Evolutionary conservation across 768 basidiomycete genomes (phyloP).

Genomic region (Lactarius vividus): DNA sequence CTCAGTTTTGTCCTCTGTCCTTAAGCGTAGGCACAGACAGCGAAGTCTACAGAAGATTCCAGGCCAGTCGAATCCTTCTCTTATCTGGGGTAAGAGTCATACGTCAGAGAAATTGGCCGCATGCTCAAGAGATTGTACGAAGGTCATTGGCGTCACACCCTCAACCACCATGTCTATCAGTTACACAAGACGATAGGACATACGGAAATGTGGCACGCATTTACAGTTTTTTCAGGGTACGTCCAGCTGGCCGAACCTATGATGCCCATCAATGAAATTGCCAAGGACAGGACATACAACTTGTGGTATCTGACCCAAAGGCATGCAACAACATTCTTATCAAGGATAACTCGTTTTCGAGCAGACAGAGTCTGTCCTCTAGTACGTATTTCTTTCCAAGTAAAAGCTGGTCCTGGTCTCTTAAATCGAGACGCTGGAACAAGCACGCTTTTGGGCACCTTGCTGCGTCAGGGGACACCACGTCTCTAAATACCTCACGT

Average conservation of each 20-base stretch:
- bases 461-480: background rate
- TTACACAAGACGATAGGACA: background rate
- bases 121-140: background rate
- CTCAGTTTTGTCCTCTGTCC: background rate
- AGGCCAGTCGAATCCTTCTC: background rate
- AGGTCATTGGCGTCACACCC: background rate
- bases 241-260: background rate
- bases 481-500: background rate
- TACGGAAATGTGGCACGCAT: background rate
- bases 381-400: background rate
- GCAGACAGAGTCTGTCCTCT: background rate
- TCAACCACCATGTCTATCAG: background rate
- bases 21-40: background rate
- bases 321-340: background rate
- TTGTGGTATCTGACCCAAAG: background rate
- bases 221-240: conserved; percentile 2
- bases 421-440: background rate
- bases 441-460: background rate
- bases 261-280: too few relatives aligned
- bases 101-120: background rate
- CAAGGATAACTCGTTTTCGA: conserved; percentile 6
- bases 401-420: background rate
- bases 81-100: background rate
- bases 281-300: background rate
- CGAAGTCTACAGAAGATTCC: background rate